Conservation (phyloP, 1,284 basidiomycete genomes). For the Tylopilus sp. region DNA sequence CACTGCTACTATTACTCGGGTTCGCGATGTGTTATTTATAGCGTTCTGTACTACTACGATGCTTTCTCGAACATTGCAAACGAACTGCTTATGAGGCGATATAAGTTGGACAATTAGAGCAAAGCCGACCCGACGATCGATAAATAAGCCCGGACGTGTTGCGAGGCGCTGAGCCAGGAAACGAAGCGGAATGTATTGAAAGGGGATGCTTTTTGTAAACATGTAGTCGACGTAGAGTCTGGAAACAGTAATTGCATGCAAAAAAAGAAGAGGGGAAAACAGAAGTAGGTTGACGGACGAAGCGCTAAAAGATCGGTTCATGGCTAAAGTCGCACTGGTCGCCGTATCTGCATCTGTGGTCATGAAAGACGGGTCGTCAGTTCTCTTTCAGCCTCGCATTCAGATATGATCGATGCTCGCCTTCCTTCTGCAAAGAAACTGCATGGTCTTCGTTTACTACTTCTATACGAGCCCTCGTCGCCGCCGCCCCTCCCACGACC, state of each 20-base stretch:
- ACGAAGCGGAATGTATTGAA: constrained; percentile 2
- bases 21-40: constrained; percentile 38
- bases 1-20: constrained; percentile 30
- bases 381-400: constrained; percentile 38
- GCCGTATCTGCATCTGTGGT: constrained; percentile 76
- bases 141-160: constrained; percentile 8
- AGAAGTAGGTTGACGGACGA: not conserved
- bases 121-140: constrained; percentile 1
- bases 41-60: constrained; percentile 36
- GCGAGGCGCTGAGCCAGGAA: not conserved
- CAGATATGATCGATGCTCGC: constrained; percentile 59
- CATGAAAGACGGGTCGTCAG: constrained; percentile 45
- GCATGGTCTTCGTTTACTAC: constrained; percentile 79
- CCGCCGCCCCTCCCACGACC: constrained; percentile 49
- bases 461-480: constrained; percentile 55
- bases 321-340: constrained; percentile 82
- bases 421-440: constrained; percentile 84
- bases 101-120: not conserved
- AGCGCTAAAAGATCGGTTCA: constrained; percentile 41
- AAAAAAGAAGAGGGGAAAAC: constrained; percentile 7
- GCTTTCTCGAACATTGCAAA: constrained; percentile 21
- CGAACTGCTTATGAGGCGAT: constrained; percentile 12
- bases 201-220: constrained; percentile 8
- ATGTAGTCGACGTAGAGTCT: constrained; percentile 11
- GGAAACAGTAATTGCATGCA: constrained; percentile 17